Conservation (phyloP, 2,329 filamentous ascomycete species). For the Xylariales sp. region DNA sequence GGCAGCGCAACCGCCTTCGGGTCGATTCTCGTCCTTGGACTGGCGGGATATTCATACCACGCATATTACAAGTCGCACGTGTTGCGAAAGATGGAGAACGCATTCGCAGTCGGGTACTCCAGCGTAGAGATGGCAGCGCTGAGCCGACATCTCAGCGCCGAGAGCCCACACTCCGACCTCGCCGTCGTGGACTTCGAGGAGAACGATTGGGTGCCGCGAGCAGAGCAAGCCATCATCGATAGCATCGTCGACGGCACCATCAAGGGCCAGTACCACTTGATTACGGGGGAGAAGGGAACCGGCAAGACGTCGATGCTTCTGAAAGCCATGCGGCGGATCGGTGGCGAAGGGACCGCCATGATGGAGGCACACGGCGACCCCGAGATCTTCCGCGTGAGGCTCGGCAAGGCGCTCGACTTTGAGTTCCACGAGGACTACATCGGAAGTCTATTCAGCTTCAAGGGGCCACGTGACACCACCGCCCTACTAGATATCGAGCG, state of each 20-base stretch:
- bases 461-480: slow-evolving; percentile 89
- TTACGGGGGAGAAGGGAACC: slow-evolving; percentile 94
- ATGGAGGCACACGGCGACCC: slow-evolving; percentile 94
- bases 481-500: slow-evolving; percentile 93
- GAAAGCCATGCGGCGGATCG: slow-evolving; percentile 90
- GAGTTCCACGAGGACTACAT: slow-evolving; percentile 98
- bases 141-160: slow-evolving; percentile 45
- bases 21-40: slow-evolving; percentile 45
- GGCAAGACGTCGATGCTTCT: slow-evolving; percentile 96
- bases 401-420: slow-evolving; percentile 93
- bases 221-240: slow-evolving; percentile 84
- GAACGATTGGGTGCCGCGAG: slow-evolving; percentile 73
- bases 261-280: slow-evolving; percentile 85
- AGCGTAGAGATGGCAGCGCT: slow-evolving; percentile 69
- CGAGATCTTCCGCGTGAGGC: slow-evolving; percentile 90
- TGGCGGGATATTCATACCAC: slow-evolving; percentile 52
- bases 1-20: slow-evolving; percentile 48
- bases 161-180: slow-evolving; percentile 35
- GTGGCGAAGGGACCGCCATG: slow-evolving; percentile 90
- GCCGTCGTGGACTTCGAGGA: slow-evolving; percentile 28
- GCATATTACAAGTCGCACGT: slow-evolving; percentile 73
- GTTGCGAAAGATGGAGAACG: slow-evolving; percentile 78
- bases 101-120: slow-evolving; percentile 75
- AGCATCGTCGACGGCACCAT: slow-evolving; percentile 79
- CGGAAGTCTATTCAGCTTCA: slow-evolving; percentile 92